Evolutionary conservation across 495 filamentous ascomycete genomes (phyloP), one percentile per base, ranked within the genome.

Genomic region (Glarea lozoyensis): DNA sequence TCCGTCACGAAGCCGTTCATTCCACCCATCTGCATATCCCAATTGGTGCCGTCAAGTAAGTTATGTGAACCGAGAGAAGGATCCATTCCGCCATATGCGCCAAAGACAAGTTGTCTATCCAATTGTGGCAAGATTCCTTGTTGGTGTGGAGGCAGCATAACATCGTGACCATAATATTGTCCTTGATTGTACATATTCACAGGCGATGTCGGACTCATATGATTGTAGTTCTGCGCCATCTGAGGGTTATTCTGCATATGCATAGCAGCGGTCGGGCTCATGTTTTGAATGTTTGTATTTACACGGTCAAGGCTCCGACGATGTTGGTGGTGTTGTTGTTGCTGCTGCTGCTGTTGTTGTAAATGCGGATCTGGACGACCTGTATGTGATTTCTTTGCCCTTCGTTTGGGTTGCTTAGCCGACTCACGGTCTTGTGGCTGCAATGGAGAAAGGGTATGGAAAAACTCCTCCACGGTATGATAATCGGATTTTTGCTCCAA

Each of bases 391-490:
- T 49, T 49, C 40, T 48, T 52, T 13, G 24, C 15, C 31, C 50
- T 50, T 5, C 49, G 41, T 42, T 56, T 56, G 20, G 45, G n/a
- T 29, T 18, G 60, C 45, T 32, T 55, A 11, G 22, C 25, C 1
- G 29, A 33, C n/a, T 45, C 63, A 10, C 67, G 55, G 37, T 79
- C 73, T 35, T 73, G 67, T 13, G 50, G 39, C 30, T 30, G 37
- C 2, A 75, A 73, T 1, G 85, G 79, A 0, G 85, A 84, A 16
- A 92, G 69, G 45, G 78, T 85, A 40, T 86, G 80, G 59, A 98
- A 95, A 63, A 94, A 95, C 51, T 96, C 87, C 52, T 96, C 92
- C 20, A 95, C 88, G 21, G 86, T 95, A 53, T 92, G 88, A 10
- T 94, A 71, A 58, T 94, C 85, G 22, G 86, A 78, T 55, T 87